These are phyloP conservation scores for Gracilaria gracilis DNA, from an alignment of 23 red algal species.

Conservation along the genomic window DNA sequence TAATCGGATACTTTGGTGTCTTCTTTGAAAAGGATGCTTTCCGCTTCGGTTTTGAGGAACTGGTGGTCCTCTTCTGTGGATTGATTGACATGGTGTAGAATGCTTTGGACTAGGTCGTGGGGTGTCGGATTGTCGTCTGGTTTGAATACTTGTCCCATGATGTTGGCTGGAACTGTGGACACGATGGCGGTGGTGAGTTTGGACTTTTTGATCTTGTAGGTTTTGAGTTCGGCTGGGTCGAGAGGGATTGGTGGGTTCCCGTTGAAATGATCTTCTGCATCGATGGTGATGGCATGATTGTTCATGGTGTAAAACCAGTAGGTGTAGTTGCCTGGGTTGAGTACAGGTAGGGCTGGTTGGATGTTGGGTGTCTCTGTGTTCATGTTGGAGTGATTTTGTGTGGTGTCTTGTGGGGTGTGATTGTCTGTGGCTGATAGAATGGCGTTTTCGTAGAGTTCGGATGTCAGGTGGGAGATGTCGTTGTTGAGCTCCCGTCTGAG, in stretches of 20 bases:
- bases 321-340: too few relatives aligned
- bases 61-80: slow-evolving; percentile 9
- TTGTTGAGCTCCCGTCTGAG: slow-evolving; percentile 11
- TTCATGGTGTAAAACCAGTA: neutral
- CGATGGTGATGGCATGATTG: neutral
- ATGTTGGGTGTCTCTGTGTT: too few relatives aligned
- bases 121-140: neutral
- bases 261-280: neutral
- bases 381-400: neutral
- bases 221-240: slow-evolving; percentile 3
- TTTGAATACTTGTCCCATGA: neutral
- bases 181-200: neutral
- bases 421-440: slow-evolving; percentile 27
- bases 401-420: slow-evolving; percentile 2
- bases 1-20: neutral
- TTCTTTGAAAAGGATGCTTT: neutral
- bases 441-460: neutral
- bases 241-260: neutral
- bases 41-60: slow-evolving; percentile 17
- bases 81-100: neutral
- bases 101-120: neutral
- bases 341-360: too few relatives aligned
- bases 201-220: neutral
- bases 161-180: neutral
- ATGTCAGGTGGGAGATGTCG: neutral